phyloP scores from a whole-genome alignment of 495 filamentous ascomycete species.

The Tuber melanosporum region DNA sequence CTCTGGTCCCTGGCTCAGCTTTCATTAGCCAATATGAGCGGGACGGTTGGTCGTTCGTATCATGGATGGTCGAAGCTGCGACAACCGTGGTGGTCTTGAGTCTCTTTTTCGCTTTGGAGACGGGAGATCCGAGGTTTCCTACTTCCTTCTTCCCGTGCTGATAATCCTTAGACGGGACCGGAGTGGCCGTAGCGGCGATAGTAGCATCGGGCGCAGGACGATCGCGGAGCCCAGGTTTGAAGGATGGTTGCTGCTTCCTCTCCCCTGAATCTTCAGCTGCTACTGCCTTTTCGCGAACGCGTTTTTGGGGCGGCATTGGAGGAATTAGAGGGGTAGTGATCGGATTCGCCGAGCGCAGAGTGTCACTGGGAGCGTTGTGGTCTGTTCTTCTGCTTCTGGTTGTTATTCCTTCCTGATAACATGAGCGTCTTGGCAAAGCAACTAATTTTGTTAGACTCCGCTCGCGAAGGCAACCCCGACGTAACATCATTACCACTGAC shows the following conservation, averaged over 20 bases:
- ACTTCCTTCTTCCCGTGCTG: background rate
- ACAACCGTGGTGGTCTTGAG: background rate
- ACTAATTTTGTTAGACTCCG: background rate
- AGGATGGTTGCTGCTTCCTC: background rate
- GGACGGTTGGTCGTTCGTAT: background rate
- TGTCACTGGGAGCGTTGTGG: background rate
- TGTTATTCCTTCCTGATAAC: background rate
- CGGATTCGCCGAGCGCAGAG: background rate
- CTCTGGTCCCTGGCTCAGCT: conserved; percentile 79
- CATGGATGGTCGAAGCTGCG: background rate
- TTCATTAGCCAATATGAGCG: conserved; percentile 83
- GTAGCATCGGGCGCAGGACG: background rate
- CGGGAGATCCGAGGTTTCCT: background rate
- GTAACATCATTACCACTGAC: background rate
- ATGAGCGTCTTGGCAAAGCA: background rate
- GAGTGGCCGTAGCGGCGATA: background rate
- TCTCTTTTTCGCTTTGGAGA: background rate
- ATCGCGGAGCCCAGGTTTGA: background rate
- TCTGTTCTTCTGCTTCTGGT: background rate
- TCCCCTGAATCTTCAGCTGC: background rate
- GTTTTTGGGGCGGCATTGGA: background rate
- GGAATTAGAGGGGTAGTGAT: background rate
- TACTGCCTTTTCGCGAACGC: background rate
- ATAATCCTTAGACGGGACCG: background rate
- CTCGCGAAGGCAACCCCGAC: background rate